A percentile compares a stretch with the other conserved stretches of the same genome.
These are phyloP conservation scores for Aleurites moluccanus DNA, from an alignment of 441 rosid species.

Conservation along the genomic window DNA sequence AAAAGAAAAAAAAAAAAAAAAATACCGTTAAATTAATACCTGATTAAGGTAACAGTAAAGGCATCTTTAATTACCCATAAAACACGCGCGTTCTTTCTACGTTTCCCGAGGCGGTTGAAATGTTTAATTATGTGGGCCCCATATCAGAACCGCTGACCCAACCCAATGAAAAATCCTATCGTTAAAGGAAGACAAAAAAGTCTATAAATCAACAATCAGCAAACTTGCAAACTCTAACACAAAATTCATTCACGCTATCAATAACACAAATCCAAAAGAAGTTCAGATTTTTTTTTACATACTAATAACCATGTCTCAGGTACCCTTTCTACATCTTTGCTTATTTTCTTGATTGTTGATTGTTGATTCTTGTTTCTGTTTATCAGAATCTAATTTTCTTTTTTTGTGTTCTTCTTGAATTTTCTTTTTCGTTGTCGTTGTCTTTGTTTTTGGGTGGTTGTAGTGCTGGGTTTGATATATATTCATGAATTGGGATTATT, in stretches of 20 bases:
- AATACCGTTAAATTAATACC: too few species aligned
- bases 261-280: not conserved
- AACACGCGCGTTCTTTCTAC: not conserved
- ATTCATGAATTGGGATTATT: not conserved
- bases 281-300: not conserved
- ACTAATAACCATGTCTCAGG: constrained; percentile 36
- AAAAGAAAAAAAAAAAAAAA: too few species aligned
- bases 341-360: not conserved
- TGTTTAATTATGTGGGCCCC: not conserved
- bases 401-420: not conserved
- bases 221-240: not conserved
- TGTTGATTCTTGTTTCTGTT: not conserved
- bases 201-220: constrained; percentile 4
- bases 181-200: not conserved
- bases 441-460: not conserved
- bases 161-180: not conserved
- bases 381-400: not conserved
- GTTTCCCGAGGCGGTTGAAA: not conserved
- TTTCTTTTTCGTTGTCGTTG: not conserved
- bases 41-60: too few species aligned
- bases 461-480: not conserved
- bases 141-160: not conserved
- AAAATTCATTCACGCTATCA: not conserved
- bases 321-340: not conserved
- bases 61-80: not conserved